Percentiles rank a stretch among this genome's conserved stretches.
These are phyloP conservation scores for Carpinus fangiana DNA, from an alignment of 306 rosid genomes.

Conservation along the genomic window DNA sequence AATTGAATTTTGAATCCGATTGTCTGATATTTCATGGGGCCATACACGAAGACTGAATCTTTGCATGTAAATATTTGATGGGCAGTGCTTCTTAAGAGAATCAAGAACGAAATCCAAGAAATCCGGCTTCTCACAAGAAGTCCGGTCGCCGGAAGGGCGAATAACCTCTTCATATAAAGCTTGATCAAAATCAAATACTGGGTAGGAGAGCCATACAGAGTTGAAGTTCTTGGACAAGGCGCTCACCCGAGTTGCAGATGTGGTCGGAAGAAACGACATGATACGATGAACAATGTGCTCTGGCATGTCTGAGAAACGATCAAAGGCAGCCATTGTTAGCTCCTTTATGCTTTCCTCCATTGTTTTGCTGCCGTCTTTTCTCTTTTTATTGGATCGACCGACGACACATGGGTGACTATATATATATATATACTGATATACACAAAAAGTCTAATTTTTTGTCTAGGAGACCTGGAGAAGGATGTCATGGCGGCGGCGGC, in stretches of 20 bases:
- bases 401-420: no score
- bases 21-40: not conserved
- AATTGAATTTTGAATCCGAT: not conserved
- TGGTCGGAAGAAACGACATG: conserved; percentile 9
- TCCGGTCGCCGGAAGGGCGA: not conserved
- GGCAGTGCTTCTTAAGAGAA: not conserved
- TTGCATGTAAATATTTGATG: not conserved
- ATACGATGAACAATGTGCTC: not conserved
- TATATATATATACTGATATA: no score
- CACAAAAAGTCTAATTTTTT: no score
- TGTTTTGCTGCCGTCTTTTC: no score
- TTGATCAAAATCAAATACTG: conserved; percentile 6
- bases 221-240: not conserved
- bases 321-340: not conserved
- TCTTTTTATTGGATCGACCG: no score
- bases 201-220: not conserved
- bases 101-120: not conserved
- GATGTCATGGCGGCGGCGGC: no score
- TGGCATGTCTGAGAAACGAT: conserved; percentile 3
- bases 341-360: no score
- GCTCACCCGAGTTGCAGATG: not conserved
- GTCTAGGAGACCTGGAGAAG: no score
- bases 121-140: not conserved
- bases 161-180: no score
- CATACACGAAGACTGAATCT: not conserved